Evolutionary conservation across 2,329 filamentous ascomycete species (phyloP), one percentile per base, ranked within the genome.

Genomic region (Diaporthe citrichinensis): DNA sequence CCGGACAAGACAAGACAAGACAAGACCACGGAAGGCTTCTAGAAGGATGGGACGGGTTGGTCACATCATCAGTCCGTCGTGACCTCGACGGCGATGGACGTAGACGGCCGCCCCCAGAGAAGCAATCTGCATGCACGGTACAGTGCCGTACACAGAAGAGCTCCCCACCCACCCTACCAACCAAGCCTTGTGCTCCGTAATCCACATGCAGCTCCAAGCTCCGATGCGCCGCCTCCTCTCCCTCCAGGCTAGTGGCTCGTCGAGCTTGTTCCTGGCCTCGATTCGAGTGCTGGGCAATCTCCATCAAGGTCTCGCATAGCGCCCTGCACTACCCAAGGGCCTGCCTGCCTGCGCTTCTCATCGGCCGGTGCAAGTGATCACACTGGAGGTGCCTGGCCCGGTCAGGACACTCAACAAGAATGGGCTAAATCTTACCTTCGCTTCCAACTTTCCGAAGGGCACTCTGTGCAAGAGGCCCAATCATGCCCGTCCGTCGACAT

Each of bases 121-220:
- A 28, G 31, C 65, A 28, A 49, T 14, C 17, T 41, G 46, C 65
- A 68, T 23, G 61, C 9, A 17, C 17, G 8, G 12, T 44, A 31
- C 46, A 25, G 20, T 39, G 25, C 39, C 15, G 28, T 44, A 28
- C 25, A 14, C 41, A 46, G 20, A 49, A 25, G 39, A 34, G 15
- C 31, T 23, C 28, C n/a, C 46, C 25, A n/a, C n/a, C 34, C n/a
- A n/a, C n/a, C 39, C 31, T 59, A 44, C 69, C n/a, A 31, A 46
- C 53, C 58, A 62, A 46, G 57, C 31, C 44, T 51, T 65, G 44
- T 31, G 39, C n/a, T 55, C 57, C 71, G 58, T 34, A 53, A 23
- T 65, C 58, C 71, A 69, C 46, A 46, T 69, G 73, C 73, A 72
- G 62, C 71, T 72, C 58, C 39, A 65, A 75, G 68, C 58, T 75